phyloP scores from a whole-genome alignment of 1,139 yeast genomes.

The Arxiozyma bovina region DNA sequence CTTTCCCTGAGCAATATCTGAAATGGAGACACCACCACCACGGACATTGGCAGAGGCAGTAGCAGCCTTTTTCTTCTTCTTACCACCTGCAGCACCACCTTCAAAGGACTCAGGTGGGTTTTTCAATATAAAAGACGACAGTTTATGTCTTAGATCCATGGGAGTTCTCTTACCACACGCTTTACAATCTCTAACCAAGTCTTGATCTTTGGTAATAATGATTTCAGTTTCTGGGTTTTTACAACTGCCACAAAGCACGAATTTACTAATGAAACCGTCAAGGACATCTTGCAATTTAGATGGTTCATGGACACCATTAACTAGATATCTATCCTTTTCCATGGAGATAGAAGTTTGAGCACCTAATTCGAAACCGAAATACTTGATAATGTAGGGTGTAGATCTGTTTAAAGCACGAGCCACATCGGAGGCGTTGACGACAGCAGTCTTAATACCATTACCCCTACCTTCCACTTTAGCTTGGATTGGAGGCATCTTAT shows the following conservation, averaged over 20 bases:
- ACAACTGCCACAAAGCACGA: constrained; percentile 89
- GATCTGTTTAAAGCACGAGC: constrained; percentile 94
- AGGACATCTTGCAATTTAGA: constrained; percentile 83
- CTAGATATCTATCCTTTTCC: constrained; percentile 75
- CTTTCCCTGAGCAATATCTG: constrained; percentile 63
- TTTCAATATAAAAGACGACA: constrained; percentile 78
- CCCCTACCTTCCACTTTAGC: constrained; percentile 98
- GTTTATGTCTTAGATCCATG: constrained; percentile 80
- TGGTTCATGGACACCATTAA: constrained; percentile 92
- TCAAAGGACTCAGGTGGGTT: constrained; percentile 71
- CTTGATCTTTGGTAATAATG: constrained; percentile 66
- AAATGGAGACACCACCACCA: constrained; percentile 76
- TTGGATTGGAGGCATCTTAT: constrained; percentile 96
- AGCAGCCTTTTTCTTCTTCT: constrained; percentile 66
- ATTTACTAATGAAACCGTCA: constrained; percentile 88
- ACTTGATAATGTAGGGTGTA: constrained; percentile 81
- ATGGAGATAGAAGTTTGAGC: constrained; percentile 85
- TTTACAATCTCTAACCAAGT: constrained; percentile 85
- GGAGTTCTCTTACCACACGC: constrained; percentile 92
- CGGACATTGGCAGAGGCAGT: constrained; percentile 88
- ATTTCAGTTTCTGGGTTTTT: constrained; percentile 97
- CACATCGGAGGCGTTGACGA: constrained; percentile 82
- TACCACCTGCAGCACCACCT: constrained; percentile 41
- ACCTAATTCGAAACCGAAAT: constrained; percentile 93
- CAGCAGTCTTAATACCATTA: constrained; percentile 96